phyloP scores from a whole-genome alignment of 2,329 filamentous ascomycete genomes.

The Colletotrichum brevisporum region DNA sequence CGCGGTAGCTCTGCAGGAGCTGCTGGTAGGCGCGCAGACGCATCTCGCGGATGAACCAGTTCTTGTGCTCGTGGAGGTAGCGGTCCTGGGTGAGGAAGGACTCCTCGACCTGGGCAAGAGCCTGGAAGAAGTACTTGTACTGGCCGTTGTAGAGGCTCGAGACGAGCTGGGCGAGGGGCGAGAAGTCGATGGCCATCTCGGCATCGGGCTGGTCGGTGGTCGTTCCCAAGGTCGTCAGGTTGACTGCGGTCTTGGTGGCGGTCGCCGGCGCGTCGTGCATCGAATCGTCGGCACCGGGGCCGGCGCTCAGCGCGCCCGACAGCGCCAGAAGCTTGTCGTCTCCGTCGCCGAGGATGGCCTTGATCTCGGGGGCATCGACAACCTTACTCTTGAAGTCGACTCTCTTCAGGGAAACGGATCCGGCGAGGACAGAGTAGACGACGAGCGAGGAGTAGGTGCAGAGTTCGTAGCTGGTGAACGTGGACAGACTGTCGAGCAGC shows the following conservation, averaged over 20 bases:
- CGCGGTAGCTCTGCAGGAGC: conserved; percentile 95
- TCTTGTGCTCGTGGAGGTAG: conserved; percentile 94
- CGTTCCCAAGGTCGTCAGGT: conserved; percentile 86
- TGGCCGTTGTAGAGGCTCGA: conserved; percentile 93
- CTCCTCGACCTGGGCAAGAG: conserved; percentile 91
- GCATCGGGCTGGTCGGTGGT: conserved; percentile 80
- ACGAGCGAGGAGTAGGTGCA: conserved; percentile 97
- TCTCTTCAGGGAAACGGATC: conserved; percentile 93
- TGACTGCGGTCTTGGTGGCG: conserved; percentile 75
- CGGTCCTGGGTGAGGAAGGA: conserved; percentile 94
- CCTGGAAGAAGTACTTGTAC: conserved; percentile 94
- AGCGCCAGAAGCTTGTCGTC: conserved; percentile 90
- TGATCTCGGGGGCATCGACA: conserved; percentile 97
- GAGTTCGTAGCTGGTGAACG: conserved; percentile 98
- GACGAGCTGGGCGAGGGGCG: conserved; percentile 87
- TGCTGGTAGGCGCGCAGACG: conserved; percentile 96
- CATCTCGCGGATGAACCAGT: conserved; percentile 99
- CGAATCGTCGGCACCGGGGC: conserved; percentile 84
- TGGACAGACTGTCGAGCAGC: conserved; percentile 95
- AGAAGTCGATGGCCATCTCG: conserved; percentile 90
- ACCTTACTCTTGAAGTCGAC: conserved; percentile 99
- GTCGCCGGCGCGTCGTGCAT: conserved; percentile 72
- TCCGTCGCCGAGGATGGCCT: conserved; percentile 91
- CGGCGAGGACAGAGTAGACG: conserved; percentile 94
- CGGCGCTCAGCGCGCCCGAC: conserved; percentile 83